phyloP scores from a whole-genome alignment of 2,329 filamentous ascomycete species.

The Aureobasidium sp. region DNA sequence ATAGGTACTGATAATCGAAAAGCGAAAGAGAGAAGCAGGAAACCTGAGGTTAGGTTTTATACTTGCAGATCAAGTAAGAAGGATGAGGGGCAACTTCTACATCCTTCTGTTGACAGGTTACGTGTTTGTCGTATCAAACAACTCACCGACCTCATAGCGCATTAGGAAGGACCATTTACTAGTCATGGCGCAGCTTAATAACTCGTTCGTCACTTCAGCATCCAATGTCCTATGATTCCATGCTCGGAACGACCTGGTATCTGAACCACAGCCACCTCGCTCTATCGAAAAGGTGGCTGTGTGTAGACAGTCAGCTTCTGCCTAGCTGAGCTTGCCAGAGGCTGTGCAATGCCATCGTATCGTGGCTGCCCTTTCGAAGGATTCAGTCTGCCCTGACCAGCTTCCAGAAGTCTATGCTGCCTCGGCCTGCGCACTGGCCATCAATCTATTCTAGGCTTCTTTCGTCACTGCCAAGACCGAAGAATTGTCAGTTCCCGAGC shows the following conservation, averaged over 20 bases:
- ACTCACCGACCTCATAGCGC: constrained; percentile 5
- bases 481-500: neutral
- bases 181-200: constrained; percentile 5
- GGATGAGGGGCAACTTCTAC: neutral
- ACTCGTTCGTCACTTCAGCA: neutral
- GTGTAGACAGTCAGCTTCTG: neutral
- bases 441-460: neutral
- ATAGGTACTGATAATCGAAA: neutral
- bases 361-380: neutral
- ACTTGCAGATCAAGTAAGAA: neutral
- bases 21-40: neutral
- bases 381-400: neutral
- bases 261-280: neutral
- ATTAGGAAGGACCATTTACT: constrained; percentile 3
- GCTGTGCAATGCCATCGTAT: neutral
- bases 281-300: neutral
- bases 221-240: neutral
- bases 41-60: neutral
- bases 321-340: neutral
- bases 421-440: neutral
- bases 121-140: constrained; percentile 6
- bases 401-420: neutral
- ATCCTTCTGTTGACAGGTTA: neutral
- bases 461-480: neutral
- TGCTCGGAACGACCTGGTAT: neutral